Evolutionary conservation across 1,139 yeast species (phyloP), one percentile per base, ranked within the genome.

Genomic region (Maudiozyma humilis): DNA sequence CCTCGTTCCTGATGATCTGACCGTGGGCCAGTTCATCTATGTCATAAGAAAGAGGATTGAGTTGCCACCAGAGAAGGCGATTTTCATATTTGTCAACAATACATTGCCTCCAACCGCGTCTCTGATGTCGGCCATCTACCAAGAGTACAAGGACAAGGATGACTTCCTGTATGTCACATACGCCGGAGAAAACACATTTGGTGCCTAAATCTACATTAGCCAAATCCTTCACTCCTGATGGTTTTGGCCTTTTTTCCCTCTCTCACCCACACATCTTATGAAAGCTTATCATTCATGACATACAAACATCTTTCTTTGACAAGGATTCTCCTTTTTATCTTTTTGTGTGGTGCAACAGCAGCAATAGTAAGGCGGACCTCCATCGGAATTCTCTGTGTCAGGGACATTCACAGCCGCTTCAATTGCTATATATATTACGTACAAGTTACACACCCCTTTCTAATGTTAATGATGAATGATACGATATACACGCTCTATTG

Each of bases 101-200:
- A 89, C 91, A 48, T 76, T 91, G 57, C 98, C 98, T 18, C 97
- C 97, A 41, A 91, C 98, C 2, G 96, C 97, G 19, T 95, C 97
- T 27, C 76, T 91, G 57, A 88, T 91, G 89, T 83, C 95, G 56
- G 77, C 91, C 29, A 83, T 91, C 51, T 91, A 91, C 62, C 95
- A 88, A 59, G 96, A 91, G 66, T 96, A 91, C 68, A 88, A 88
- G 70, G 98, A 91, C 62, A 88, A 88, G 60, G 98, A 91, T 64
- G 98, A 98, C 33, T 91, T 91, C 68, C 76, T 91, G 60, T 91
- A 91, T 65, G 91, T 91, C 53, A 79, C 94, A 52, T 91, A 89
- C 65, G 79, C 88, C 5, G 91, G 93, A 35, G 93, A 83, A 62
- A 83, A 83, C 65, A 83, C 93, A 2, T 83, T 83, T 67, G 93